A percentile compares a stretch with the other conserved stretches of the same genome.
Conservation (phyloP, 805 yeast genomes). For the Saccharomycopsis fibuligera region DNA sequence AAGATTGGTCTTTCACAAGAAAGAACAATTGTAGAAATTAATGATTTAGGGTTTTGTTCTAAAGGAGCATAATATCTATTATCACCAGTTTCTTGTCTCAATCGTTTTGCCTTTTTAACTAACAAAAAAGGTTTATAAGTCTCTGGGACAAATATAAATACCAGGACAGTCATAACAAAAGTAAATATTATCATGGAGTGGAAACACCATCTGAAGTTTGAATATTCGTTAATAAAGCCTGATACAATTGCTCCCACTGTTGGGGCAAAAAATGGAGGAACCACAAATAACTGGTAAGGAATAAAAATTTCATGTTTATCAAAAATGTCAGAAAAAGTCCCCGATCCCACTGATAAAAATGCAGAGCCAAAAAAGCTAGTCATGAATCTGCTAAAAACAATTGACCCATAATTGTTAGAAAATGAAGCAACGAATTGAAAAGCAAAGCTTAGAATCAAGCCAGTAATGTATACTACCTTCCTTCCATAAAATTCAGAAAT, state of each 20-base stretch:
- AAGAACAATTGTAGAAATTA: slow-evolving; percentile 31
- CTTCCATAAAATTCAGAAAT: slow-evolving; percentile 64
- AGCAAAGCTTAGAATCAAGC: slow-evolving; percentile 21
- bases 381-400: slow-evolving; percentile 16
- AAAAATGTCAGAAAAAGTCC: slow-evolving; percentile 46
- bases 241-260: slow-evolving; percentile 53
- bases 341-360: slow-evolving; percentile 17
- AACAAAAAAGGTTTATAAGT: slow-evolving; percentile 55
- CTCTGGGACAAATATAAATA: slow-evolving; percentile 44
- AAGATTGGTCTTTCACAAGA: slow-evolving; percentile 50
- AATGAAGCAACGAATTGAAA: slow-evolving; percentile 17
- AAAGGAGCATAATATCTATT: slow-evolving; percentile 49
- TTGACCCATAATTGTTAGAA: slow-evolving; percentile 15
- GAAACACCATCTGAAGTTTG: slow-evolving; percentile 60
- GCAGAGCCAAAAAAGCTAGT: slow-evolving; percentile 18
- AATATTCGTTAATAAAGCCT: slow-evolving; percentile 47
- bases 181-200: slow-evolving; percentile 50
- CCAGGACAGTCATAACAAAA: slow-evolving; percentile 39
- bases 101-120: slow-evolving; percentile 37
- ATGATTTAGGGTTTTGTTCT: slow-evolving; percentile 43
- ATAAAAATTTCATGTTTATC: slow-evolving; percentile 43
- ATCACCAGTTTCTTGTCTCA: slow-evolving; percentile 52
- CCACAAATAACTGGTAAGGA: slow-evolving; percentile 50
- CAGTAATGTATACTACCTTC: slow-evolving; percentile 32
- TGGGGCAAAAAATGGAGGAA: slow-evolving; percentile 52